These are phyloP conservation scores for Elaphomyces granulatus DNA, from an alignment of 495 filamentous ascomycete species.

Conservation along the genomic window DNA sequence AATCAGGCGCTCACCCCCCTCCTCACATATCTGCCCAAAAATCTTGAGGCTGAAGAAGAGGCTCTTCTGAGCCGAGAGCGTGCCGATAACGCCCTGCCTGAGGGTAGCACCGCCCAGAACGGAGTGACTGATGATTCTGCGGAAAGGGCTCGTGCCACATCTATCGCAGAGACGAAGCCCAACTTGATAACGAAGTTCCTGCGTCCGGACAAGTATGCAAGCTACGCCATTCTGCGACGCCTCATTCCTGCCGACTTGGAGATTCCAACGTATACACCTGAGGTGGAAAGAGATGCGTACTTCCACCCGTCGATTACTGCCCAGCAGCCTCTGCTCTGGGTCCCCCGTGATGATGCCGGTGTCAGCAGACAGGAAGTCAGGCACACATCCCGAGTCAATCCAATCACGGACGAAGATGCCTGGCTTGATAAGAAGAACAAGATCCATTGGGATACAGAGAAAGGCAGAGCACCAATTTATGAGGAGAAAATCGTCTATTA, in stretches of 20 bases:
- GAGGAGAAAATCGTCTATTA: slow-evolving; percentile 50
- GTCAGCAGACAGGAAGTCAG: slow-evolving; percentile 63
- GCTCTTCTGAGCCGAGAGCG: slow-evolving; percentile 36
- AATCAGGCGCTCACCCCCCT: slow-evolving; percentile 67
- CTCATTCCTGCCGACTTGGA: slow-evolving; percentile 48
- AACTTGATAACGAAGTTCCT: slow-evolving; percentile 57
- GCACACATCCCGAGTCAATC: slow-evolving; percentile 55
- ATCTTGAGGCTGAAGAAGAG: slow-evolving; percentile 51
- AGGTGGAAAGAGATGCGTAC: slow-evolving; percentile 57
- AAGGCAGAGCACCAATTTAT: slow-evolving; percentile 63
- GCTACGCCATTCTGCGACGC: slow-evolving; percentile 57
- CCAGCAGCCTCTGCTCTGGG: slow-evolving; percentile 62
- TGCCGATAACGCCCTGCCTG: slow-evolving; percentile 10
- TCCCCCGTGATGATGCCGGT: slow-evolving; percentile 62
- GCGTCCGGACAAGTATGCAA: slow-evolving; percentile 59
- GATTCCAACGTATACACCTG: slow-evolving; percentile 37
- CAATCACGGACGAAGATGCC: slow-evolving; percentile 73
- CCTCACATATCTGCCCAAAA: slow-evolving; percentile 65
- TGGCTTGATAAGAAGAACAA: slow-evolving; percentile 67
- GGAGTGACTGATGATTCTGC: slow-evolving; percentile 20
- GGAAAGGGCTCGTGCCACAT: slow-evolving; percentile 21
- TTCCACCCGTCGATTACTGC: slow-evolving; percentile 55
- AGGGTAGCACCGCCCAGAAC: slow-evolving; percentile 16
- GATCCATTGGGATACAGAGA: slow-evolving; percentile 59
- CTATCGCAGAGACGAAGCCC: slow-evolving; percentile 30